Percentiles rank a stretch among this genome's conserved stretches.
Conservation (phyloP, 352 stramenopile genomes). For the Globisporangium irregulare region DNA sequence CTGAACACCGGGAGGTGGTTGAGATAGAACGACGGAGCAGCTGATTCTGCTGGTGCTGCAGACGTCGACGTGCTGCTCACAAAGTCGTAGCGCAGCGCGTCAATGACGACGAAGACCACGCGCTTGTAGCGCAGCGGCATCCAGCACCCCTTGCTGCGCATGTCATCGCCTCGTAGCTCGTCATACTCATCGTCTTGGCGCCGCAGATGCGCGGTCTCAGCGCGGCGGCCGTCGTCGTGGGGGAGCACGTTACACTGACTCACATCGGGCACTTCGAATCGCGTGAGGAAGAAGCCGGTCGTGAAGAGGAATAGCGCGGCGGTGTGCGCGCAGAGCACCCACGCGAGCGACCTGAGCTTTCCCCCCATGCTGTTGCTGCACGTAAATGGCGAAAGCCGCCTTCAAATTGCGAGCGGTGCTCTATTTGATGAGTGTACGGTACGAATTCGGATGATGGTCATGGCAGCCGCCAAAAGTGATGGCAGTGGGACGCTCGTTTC, state of each 20-base stretch:
- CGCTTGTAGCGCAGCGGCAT: constrained; percentile 69
- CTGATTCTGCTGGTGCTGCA: neutral
- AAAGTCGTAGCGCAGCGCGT: constrained; percentile 98
- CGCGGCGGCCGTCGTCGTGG: constrained; percentile 1
- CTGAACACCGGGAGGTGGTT: constrained; percentile 86
- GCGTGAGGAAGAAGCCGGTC: constrained; percentile 87
- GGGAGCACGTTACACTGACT: constrained; percentile 50
- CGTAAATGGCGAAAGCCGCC: neutral
- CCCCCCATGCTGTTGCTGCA: neutral
- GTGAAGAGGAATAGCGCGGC: constrained; percentile 80
- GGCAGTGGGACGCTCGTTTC: neutral
- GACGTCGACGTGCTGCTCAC: constrained; percentile 24
- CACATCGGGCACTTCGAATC: constrained; percentile 76
- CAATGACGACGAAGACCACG: constrained; percentile 94
- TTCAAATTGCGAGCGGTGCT: constrained; percentile 1
- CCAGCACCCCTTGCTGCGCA: constrained; percentile 48
- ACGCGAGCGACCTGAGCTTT: constrained; percentile 18
- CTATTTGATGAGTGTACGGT: neutral
- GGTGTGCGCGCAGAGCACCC: constrained; percentile 44
- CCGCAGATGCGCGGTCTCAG: constrained; percentile 4
- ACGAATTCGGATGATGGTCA: neutral
- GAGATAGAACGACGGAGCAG: constrained; percentile 57
- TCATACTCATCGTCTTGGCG: neutral
- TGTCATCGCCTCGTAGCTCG: constrained; percentile 13
- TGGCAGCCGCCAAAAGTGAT: neutral